A percentile compares a stretch with the other conserved stretches of the same genome.
These are phyloP conservation scores for Mangifera indica DNA, from an alignment of 345 rosid species.

Conservation along the genomic window DNA sequence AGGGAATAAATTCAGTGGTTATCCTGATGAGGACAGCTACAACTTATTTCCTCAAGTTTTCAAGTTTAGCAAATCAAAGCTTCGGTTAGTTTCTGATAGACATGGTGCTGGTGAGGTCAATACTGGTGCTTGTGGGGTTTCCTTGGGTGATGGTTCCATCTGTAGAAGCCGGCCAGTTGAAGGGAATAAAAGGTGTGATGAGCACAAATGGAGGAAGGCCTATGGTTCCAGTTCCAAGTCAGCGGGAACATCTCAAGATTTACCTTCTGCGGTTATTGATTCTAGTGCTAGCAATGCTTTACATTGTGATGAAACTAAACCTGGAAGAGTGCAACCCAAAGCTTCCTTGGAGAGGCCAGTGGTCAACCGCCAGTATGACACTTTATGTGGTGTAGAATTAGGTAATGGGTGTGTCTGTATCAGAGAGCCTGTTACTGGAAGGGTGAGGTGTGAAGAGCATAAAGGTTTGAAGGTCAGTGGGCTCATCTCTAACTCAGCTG, in stretches of 20 bases:
- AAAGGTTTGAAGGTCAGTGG: slow-evolving; percentile 58
- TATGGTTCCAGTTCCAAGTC: slow-evolving; percentile 16
- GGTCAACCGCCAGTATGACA: neutral
- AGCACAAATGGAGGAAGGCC: slow-evolving; percentile 64
- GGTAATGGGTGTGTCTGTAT: slow-evolving; percentile 47
- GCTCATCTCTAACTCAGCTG: slow-evolving; percentile 22
- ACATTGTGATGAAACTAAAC: neutral
- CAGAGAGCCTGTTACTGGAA: slow-evolving; percentile 47
- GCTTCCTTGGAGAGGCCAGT: neutral
- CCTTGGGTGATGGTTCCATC: slow-evolving; percentile 40
- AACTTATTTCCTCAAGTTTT: slow-evolving; percentile 39
- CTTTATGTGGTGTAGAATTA: slow-evolving; percentile 49
- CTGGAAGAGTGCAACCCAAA: slow-evolving; percentile 7
- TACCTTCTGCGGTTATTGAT: too few relatives aligned
- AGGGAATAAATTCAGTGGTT: slow-evolving; percentile 22
- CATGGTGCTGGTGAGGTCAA: slow-evolving; percentile 12
- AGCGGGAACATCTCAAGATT: slow-evolving; percentile 10
- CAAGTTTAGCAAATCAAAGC: slow-evolving; percentile 52
- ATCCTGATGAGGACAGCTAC: slow-evolving; percentile 33
- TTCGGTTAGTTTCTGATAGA: slow-evolving; percentile 43
- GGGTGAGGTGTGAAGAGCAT: slow-evolving; percentile 63
- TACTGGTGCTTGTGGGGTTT: slow-evolving; percentile 23
- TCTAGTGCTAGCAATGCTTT: too few relatives aligned
- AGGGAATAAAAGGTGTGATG: slow-evolving; percentile 68
- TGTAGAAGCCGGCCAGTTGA: slow-evolving; percentile 49